Evolutionary conservation across 2,329 filamentous ascomycete species (phyloP).

Genomic region (Hypoxylon sp.): DNA sequence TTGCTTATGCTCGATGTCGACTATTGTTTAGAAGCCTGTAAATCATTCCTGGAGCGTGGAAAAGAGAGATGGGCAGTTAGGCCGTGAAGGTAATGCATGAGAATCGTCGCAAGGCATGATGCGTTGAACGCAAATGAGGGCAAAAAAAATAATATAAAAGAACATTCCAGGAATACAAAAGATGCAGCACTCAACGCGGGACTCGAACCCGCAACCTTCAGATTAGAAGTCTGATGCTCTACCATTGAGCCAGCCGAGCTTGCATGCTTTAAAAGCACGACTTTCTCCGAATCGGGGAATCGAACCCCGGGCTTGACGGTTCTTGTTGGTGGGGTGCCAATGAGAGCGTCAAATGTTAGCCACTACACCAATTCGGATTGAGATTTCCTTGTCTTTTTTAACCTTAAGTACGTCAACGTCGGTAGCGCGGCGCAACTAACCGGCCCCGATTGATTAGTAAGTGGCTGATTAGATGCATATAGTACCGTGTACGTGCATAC

Average conservation of each 20-base stretch:
- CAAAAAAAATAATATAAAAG: not conserved
- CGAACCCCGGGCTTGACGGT: slow-evolving; percentile 44
- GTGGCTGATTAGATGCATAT: not conserved
- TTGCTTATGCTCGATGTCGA: no score
- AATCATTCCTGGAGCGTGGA: no score
- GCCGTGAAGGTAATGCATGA: no score
- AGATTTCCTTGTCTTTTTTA: not conserved
- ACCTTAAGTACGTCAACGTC: not conserved
- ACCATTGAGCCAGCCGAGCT: slow-evolving; percentile 17
- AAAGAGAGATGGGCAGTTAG: no score
- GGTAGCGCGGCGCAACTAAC: not conserved
- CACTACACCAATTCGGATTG: slow-evolving; percentile 48
- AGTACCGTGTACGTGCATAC: no score
- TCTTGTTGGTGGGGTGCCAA: not conserved
- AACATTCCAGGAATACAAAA: not conserved
- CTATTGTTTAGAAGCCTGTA: no score
- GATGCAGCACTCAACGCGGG: slow-evolving; percentile 15
- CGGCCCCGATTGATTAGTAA: not conserved
- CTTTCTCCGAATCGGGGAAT: slow-evolving; percentile 42
- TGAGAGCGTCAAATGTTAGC: slow-evolving; percentile 49
- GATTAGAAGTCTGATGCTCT: slow-evolving; percentile 18
- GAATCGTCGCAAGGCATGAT: no score
- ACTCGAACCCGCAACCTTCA: slow-evolving; percentile 16
- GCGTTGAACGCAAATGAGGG: not conserved
- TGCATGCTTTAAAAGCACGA: not conserved